Evolutionary conservation across 1,284 basidiomycete genomes (phyloP), one percentile per base, ranked within the genome.

Genomic region (Trametes pubescens): DNA sequence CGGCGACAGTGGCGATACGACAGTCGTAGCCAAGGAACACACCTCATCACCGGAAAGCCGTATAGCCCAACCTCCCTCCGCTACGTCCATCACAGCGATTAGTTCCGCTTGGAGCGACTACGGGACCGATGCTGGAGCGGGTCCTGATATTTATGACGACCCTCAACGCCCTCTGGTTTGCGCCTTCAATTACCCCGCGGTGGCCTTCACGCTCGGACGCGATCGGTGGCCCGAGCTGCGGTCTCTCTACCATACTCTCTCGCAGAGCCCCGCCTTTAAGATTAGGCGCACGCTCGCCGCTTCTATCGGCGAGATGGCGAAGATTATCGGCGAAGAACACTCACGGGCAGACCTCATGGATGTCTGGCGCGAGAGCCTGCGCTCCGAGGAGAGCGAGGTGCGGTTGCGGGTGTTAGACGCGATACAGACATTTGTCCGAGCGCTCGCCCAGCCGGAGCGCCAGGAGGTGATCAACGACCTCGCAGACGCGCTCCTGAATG

Each of bases 131-230:
- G 57, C 61, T 9, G 55, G 57, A 13, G 26, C 53, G 37, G 70
- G 69, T 0, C 48, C 59, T 8, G 75, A 76, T 57, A 74, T 76
- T 24, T 76, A 74, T 53, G 74, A 78, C 29, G 86, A 88, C 66
- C 86, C 89, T 0, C 89, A 93, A 60, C 88, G 95, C 47, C 89
- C 94, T 11, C 81, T 96, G 18, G 91, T 98, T 34, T 93, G 94
- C 69, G 95, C 95, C 9, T 99, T 96, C 82, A 99, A 98, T 77
- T 91, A 94, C 72, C 97, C 96, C 21, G 96, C 96, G 13, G 94
- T 99, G 1, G 88, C 90, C 13, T 82, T 96, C 9, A 95, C 96
- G 0, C 81, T 98, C 18, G 96, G 96, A 6, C 78, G 81, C 6
- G 76, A 78, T 2, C 85, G 92, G 49, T 99, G 96, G 96, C 72